Base-by-base conservation (phyloP, 2,329 filamentous ascomycete genomes). In the Calonectria honghensis region DNA sequence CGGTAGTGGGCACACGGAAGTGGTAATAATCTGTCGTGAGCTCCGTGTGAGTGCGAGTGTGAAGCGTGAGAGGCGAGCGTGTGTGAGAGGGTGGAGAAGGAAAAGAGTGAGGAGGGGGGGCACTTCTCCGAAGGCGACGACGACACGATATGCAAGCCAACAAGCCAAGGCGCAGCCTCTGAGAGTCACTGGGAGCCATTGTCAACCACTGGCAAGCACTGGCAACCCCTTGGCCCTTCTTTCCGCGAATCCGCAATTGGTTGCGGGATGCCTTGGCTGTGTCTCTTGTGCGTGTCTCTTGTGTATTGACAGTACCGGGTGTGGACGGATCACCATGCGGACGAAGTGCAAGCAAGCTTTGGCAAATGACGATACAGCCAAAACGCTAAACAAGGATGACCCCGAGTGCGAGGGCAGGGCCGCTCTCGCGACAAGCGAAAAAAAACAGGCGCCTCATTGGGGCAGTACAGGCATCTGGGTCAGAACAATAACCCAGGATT, bases 1-100 rank as follows among this genome's bases (percentile, higher is more conserved):
- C 69, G n/a, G 63, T 61, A 67, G 69, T 68, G 70, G 18, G n/a
- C 29, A 45, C 37, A 32, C 61, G 61, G 52, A 45, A 61, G 57
- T 61, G 35, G 54, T 59, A 59, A 54, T 54, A 54, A 35, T 45
- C 10, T 29, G 39, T 67, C 37, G 69, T 72, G 61, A 67, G 69
- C 14, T 41, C 37, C 51, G 59, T 70, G 59, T 50, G 68, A 59
- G 37, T n/a, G 16, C 41, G 20, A 48, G 41, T 4, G 2, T 39
- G 37, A 45, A 7, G 51, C 29, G 50, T 6, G 50, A 27, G 51
- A 29, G 51, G 35, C 37, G 20, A 18, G 29, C 13, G 41, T 35
- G 52, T 27, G 52, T 14, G 61, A 64, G 59, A 64, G 61, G 39
- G 39, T 32, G 61, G 37, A 27, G 31, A 32, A 24, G 31, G 52